Evolutionary conservation across 1,139 yeast genomes (phyloP).

Genomic region (Nematodospora anomalae): DNA sequence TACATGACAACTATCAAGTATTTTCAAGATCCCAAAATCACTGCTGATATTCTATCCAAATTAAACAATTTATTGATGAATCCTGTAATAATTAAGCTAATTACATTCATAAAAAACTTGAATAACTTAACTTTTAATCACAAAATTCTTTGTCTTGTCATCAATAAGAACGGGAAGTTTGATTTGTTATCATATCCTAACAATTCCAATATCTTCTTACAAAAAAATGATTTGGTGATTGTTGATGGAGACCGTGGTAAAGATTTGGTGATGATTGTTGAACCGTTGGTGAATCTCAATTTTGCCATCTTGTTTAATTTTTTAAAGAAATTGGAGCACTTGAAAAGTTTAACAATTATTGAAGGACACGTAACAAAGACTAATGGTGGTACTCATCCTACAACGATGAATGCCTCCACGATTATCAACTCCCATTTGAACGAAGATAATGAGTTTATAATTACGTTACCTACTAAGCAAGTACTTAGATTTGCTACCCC

Average conservation of each 20-base stretch:
- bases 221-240: slow-evolving; percentile 44
- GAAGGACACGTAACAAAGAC: slow-evolving; percentile 28
- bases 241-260: slow-evolving; percentile 55
- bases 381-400: slow-evolving; percentile 39
- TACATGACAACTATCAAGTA: slow-evolving; percentile 47
- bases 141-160: slow-evolving; percentile 47
- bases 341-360: slow-evolving; percentile 63
- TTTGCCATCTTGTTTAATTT: slow-evolving; percentile 78
- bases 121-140: slow-evolving; percentile 45
- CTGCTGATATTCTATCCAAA: slow-evolving; percentile 35
- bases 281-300: slow-evolving; percentile 44
- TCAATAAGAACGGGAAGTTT: slow-evolving; percentile 58
- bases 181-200: slow-evolving; percentile 48
- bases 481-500: slow-evolving; percentile 52
- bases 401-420: slow-evolving; percentile 36
- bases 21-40: slow-evolving; percentile 41
- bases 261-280: slow-evolving; percentile 51
- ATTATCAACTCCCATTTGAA: slow-evolving; percentile 42
- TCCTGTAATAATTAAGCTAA: slow-evolving; percentile 34
- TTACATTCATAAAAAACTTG: slow-evolving; percentile 43
- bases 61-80: slow-evolving; percentile 31
- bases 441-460: slow-evolving; percentile 48
- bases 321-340: slow-evolving; percentile 72
- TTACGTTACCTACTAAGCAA: slow-evolving; percentile 50
- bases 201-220: slow-evolving; percentile 53